These are phyloP conservation scores for Sphagnurus paluster DNA, from an alignment of 1,284 basidiomycete genomes.

Conservation along the genomic window DNA sequence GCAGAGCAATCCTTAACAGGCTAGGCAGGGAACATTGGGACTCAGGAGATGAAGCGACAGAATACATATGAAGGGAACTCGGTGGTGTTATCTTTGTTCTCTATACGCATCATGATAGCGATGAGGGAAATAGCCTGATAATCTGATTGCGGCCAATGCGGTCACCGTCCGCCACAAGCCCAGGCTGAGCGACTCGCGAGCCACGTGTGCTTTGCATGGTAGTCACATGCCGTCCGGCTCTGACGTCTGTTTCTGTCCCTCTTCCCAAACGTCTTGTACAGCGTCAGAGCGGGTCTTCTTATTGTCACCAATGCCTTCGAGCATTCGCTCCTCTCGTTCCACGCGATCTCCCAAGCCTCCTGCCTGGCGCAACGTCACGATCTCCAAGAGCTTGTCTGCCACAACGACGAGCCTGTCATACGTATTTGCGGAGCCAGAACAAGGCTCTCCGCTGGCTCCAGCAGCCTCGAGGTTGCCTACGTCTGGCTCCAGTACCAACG, in stretches of 20 bases:
- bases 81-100: too few relatives aligned
- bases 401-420: conserved; percentile 26
- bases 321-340: conserved; percentile 25
- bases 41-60: too few relatives aligned
- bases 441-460: conserved; percentile 25
- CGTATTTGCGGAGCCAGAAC: conserved; percentile 34
- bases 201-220: too few relatives aligned
- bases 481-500: not conserved
- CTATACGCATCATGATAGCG: too few relatives aligned
- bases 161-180: too few relatives aligned
- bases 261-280: not conserved
- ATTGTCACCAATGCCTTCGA: conserved; percentile 12
- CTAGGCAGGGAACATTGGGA: too few relatives aligned
- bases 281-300: not conserved
- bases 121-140: too few relatives aligned
- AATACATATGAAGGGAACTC: too few relatives aligned
- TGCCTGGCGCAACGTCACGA: conserved; percentile 25
- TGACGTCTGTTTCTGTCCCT: not conserved
- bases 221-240: too few relatives aligned
- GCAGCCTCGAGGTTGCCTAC: conserved; percentile 22
- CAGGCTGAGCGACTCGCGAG: too few relatives aligned
- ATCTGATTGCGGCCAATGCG: too few relatives aligned
- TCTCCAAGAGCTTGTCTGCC: conserved; percentile 27
- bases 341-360: conserved; percentile 19
- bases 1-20: too few relatives aligned